Conservation (phyloP, 2,329 filamentous ascomycete genomes). For the Plenodomus biglobosus region DNA sequence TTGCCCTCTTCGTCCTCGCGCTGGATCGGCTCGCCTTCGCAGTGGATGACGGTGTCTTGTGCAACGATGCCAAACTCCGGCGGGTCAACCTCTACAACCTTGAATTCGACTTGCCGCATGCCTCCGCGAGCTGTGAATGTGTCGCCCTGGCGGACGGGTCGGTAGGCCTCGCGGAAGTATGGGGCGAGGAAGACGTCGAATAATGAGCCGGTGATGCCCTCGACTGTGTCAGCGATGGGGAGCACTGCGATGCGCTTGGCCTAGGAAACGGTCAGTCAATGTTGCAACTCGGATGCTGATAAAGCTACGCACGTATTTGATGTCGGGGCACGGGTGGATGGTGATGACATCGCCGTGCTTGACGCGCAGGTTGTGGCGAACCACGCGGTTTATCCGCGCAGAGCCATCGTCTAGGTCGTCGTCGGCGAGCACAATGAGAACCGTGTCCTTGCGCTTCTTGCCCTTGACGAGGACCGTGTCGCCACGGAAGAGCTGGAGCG, state of each 20-base stretch:
- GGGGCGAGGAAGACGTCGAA: constrained; percentile 99
- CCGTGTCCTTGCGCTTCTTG: constrained; percentile 99
- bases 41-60: constrained; percentile 98
- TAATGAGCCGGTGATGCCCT: constrained; percentile 94
- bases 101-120: constrained; percentile 99
- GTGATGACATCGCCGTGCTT: constrained; percentile 99
- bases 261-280: constrained; percentile 51
- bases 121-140: constrained; percentile 96
- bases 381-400: constrained; percentile 96
- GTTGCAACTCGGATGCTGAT: not conserved
- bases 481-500: constrained; percentile 95
- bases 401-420: constrained; percentile 98
- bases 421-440: constrained; percentile 94
- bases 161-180: constrained; percentile 99
- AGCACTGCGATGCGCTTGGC: constrained; percentile 99
- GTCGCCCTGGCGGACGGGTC: constrained; percentile 94
- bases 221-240: constrained; percentile 95
- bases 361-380: constrained; percentile 95
- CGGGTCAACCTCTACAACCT: constrained; percentile 97
- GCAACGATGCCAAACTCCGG: constrained; percentile 98
- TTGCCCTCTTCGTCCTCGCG: constrained; percentile 99
- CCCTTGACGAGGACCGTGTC: constrained; percentile 98
- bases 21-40: constrained; percentile 95
- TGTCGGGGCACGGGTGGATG: constrained; percentile 95
- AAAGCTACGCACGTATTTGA: constrained; percentile 86